Conservation (phyloP, 2,329 filamentous ascomycete species). For the Apiospora malaysiana region DNA sequence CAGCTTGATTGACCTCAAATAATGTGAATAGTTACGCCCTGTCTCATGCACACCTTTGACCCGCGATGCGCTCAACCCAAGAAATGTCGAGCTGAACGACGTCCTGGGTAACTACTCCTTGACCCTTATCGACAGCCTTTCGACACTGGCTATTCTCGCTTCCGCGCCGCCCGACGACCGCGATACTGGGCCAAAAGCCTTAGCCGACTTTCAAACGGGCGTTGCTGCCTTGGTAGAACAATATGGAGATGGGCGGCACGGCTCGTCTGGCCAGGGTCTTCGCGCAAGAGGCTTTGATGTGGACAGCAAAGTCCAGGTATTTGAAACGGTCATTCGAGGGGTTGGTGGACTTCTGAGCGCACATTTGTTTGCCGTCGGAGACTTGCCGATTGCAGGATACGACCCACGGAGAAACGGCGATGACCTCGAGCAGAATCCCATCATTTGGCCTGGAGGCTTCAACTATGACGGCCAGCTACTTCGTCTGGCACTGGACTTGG, state of each 20-base stretch:
- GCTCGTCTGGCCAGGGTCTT: slow-evolving; percentile 71
- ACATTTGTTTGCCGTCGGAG: slow-evolving; percentile 90
- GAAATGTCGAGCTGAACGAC: slow-evolving; percentile 88
- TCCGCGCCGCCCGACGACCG: slow-evolving; percentile 67
- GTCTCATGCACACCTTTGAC: slow-evolving; percentile 84
- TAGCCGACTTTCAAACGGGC: slow-evolving; percentile 80
- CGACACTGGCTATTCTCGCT: slow-evolving; percentile 89
- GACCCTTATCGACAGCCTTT: slow-evolving; percentile 93
- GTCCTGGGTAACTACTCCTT: slow-evolving; percentile 96
- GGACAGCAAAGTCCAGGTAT: slow-evolving; percentile 98
- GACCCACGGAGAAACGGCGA: slow-evolving; percentile 54
- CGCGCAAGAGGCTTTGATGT: slow-evolving; percentile 86
- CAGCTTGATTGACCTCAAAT: background rate
- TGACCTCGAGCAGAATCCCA: slow-evolving; percentile 55
- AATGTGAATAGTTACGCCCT: slow-evolving; percentile 70
- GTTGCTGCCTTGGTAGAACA: slow-evolving; percentile 76
- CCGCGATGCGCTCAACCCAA: slow-evolving; percentile 79
- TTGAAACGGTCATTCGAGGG: slow-evolving; percentile 95
- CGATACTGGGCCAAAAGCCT: slow-evolving; percentile 63
- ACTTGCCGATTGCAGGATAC: slow-evolving; percentile 86
- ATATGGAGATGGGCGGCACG: slow-evolving; percentile 83
- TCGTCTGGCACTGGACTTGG: slow-evolving; percentile 86
- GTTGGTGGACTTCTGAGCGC: slow-evolving; percentile 90
- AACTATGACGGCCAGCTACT: slow-evolving; percentile 89
- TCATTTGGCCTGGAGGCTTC: slow-evolving; percentile 78